Evolutionary conservation across 495 filamentous ascomycete genomes (phyloP).

Genomic region (Pyrenopolyporus hunteri): DNA sequence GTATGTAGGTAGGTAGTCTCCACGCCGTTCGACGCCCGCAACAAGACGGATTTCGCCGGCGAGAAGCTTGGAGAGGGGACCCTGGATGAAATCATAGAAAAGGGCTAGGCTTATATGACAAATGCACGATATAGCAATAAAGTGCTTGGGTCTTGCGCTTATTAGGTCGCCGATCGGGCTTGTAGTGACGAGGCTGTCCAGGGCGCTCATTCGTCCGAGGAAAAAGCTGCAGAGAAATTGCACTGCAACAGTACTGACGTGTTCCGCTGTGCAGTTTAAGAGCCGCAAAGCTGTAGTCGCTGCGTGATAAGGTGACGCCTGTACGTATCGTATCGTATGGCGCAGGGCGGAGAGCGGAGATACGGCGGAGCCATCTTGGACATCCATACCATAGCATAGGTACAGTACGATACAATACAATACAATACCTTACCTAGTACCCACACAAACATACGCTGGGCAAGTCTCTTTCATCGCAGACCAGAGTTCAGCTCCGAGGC

Average conservation of each 20-base stretch:
- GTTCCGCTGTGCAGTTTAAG: constrained; percentile 7
- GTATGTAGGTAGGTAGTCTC: no score
- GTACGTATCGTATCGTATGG: not conserved
- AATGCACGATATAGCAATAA: constrained; percentile 1
- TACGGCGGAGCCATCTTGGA: constrained; percentile 8
- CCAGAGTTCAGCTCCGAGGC: constrained; percentile 27
- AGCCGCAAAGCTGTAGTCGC: constrained; percentile 9
- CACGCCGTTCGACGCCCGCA: constrained; percentile 4
- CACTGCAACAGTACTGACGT: constrained; percentile 35
- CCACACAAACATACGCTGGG: not conserved
- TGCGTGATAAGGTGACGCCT: not conserved
- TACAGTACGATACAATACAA: no score
- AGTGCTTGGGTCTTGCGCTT: constrained; percentile 18
- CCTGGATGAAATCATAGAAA: not conserved
- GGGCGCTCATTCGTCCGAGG: constrained; percentile 28
- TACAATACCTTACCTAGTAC: no score
- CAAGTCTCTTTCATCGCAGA: not conserved
- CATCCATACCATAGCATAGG: not conserved
- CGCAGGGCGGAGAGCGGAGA: not conserved
- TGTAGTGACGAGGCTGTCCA: constrained; percentile 25
- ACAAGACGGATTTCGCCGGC: constrained; percentile 30
- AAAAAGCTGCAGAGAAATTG: constrained; percentile 28
- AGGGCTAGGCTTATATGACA: constrained; percentile 8
- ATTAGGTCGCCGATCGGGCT: constrained; percentile 40
- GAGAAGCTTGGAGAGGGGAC: not conserved